Conservation (phyloP, 257 asterid genomes). For the Nicotiana knightiana region DNA sequence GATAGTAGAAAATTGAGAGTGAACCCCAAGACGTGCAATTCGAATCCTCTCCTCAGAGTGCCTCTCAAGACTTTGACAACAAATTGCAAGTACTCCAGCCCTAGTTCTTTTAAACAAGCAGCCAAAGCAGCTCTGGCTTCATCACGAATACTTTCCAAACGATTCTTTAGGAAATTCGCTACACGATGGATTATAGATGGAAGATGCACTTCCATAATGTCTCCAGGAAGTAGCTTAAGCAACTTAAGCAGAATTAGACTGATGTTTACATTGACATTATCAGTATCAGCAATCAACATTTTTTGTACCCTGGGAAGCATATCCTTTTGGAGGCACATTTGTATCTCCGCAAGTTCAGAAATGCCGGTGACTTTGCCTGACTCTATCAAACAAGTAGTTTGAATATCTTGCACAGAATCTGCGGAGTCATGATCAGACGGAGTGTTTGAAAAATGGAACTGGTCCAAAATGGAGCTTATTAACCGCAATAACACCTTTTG, state of each 20-base stretch:
- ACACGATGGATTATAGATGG: constrained; percentile 88
- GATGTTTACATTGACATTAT: constrained; percentile 56
- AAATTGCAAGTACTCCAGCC: constrained; percentile 78
- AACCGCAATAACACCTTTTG: constrained; percentile 64
- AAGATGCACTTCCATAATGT: constrained; percentile 70
- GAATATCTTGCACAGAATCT: constrained; percentile 34
- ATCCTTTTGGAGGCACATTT: constrained; percentile 43
- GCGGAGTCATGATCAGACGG: constrained; percentile 27
- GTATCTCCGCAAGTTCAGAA: constrained; percentile 33
- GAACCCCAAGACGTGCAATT: constrained; percentile 85
- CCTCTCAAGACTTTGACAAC: constrained; percentile 66
- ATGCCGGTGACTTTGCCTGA: constrained; percentile 17
- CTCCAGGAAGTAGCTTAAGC: constrained; percentile 78
- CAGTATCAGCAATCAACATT: constrained; percentile 59
- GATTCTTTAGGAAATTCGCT: constrained; percentile 70
- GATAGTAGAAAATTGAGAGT: constrained; percentile 73
- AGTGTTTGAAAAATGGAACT: constrained; percentile 57
- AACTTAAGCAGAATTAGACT: constrained; percentile 82
- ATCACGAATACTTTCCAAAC: constrained; percentile 79
- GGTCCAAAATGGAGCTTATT: constrained; percentile 65
- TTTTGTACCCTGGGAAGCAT: constrained; percentile 77
- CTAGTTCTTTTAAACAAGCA: constrained; percentile 79
- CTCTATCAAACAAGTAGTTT: constrained; percentile 29
- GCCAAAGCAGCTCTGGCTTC: constrained; percentile 91
- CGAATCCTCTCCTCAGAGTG: constrained; percentile 74